Conservation (phyloP, 106 monocot genomes). For the Gastrodia elata region DNA sequence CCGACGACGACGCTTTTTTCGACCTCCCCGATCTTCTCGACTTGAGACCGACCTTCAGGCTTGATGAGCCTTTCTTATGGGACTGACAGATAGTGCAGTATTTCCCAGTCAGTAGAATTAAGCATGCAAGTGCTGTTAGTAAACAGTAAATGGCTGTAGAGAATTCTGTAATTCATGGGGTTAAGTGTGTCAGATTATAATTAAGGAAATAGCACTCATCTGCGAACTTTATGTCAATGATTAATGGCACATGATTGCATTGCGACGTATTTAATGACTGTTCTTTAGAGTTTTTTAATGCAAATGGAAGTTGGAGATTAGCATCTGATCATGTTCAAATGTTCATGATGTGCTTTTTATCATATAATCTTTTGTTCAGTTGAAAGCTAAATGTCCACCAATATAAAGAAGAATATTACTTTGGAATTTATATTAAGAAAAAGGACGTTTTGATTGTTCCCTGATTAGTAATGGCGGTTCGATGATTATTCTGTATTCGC, state of each 20-base stretch:
- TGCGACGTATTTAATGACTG: not conserved
- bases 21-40: conserved; percentile 45
- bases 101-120: too few species aligned
- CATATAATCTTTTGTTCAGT: not conserved
- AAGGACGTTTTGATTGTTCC: not conserved
- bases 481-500: not conserved
- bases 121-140: too few species aligned
- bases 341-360: conserved; percentile 3
- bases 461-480: not conserved
- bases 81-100: not conserved
- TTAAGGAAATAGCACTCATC: not conserved
- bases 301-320: not conserved
- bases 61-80: not conserved
- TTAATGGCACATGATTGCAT: not conserved
- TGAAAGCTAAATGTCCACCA: conserved; percentile 1
- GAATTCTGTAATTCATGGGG: too few species aligned
- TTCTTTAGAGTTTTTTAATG: not conserved
- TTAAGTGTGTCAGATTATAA: too few species aligned
- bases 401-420: not conserved
- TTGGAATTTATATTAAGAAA: not conserved
- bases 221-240: not conserved
- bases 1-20: conserved; percentile 25
- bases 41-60: not conserved
- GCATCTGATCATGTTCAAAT: not conserved
- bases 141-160: too few species aligned